Evolutionary conservation across 768 basidiomycete species (phyloP), one percentile per base, ranked within the genome.

Genomic region (Collybia sordida): DNA sequence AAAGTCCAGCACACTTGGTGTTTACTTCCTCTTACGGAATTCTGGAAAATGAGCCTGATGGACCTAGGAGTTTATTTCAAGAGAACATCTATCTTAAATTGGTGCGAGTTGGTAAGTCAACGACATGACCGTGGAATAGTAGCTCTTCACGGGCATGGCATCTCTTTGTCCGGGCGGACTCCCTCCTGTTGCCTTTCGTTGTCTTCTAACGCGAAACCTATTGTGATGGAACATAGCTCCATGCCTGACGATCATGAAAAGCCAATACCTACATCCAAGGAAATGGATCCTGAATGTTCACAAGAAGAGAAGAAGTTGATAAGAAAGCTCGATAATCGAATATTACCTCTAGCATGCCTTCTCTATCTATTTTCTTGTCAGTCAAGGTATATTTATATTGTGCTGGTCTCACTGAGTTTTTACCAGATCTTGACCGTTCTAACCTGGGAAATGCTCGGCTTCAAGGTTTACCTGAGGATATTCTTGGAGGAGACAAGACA

Each of bases 361-460:
- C 74, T 89, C 36, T 90, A 90, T 56, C 72, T 89, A 25, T 89
- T 85, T 64, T 85, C 87, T 31, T 90, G 87, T 86, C 50, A 64
- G 84, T 78, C 40, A 37, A 11, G 2, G 6, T 28, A 28, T 14
- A 45, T 24, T 11, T 42, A 41, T 53, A 38, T 5, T 34, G 12
- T 25, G 49, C 27, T 18, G 19, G 48, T 34, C 43, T 34, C 37
- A 35, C 45, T 22, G 8, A 38, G 36, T 49, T n/a, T 50, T 45
- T 24, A 6, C 34, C n/a, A 79, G 78, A 83, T 61, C 72, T 93
- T 43, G 90, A 91, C 63, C 79, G 90, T 47, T 83, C 85, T 0
- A 90, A 90, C 60, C 61, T 90, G 36, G 89, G 89, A 11, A 91
- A 91, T 61, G 90, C 90, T 37, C 78, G 88, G 45, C 70, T 90